Base-by-base conservation (phyloP, 2,329 filamentous ascomycete genomes). In the Celoporthe dispersa region DNA sequence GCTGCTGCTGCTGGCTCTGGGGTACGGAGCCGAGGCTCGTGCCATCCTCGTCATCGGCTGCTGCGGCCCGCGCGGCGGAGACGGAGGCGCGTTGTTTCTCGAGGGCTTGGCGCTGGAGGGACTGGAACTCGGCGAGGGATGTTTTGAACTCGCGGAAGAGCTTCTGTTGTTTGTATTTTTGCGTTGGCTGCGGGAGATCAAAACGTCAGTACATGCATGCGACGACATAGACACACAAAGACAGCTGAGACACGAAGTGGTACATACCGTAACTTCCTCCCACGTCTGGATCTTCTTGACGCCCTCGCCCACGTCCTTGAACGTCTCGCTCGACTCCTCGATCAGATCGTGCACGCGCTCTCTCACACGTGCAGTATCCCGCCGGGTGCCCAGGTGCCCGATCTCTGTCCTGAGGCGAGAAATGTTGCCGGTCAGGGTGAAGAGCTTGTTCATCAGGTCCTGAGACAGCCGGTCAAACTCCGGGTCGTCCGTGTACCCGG, bases 151-250 rank as follows among this genome's bases (percentile, higher is more conserved):
- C 94, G 77, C 93, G 92, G 72, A 94, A 95, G 44, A 99, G 87
- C 80, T 98, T 98, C 75, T 95, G 93, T 77, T 98, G 95, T 31
- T 94, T 96, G 84, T 97, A 98, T 81, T 95, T 97, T 84, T 99
- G 96, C 68, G 94, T 92, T 71, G 95, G 93, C 94, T 97, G 71
- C 48, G 37, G 67, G 48, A 37, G 3, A 7, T 7, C 1, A 22
- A 2, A 11, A 62, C 12, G 41, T 62, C 31, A 67, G 55, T n/a
- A 44, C 28, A 33, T 64, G 61, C 22, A 48, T 16, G 22, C 4
- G 1, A 48, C 39, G 22, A 48, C 6, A 51, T 28, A 4, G n/a
- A 31, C 41, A 57, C 9, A 55, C n/a, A 1, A 2, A 31, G 19
- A 57, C 16, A 22, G 62, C 12, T 25, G 22, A 44, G 14, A n/a